Evolutionary conservation across 768 basidiomycete species (phyloP).

Genomic region (Tylopilus subfusipes): DNA sequence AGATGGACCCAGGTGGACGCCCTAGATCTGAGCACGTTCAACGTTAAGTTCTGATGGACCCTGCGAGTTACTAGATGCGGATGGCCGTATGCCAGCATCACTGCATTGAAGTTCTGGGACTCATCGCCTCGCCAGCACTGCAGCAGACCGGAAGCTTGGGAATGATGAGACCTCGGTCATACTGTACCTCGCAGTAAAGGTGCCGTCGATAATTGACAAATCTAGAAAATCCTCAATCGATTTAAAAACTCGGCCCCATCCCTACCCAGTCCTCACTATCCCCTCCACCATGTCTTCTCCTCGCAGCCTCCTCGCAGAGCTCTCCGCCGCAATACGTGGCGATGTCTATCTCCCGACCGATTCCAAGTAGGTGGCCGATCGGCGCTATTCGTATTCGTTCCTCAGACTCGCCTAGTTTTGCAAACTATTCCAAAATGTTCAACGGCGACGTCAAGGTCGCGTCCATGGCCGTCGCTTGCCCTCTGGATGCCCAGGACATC

Average conservation of each 20-base stretch:
- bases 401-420: constrained; percentile 21
- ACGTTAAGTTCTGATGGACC: constrained; percentile 9
- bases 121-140: constrained; percentile 16
- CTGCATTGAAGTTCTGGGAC: not conserved
- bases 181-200: not conserved
- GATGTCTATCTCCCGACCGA: constrained; percentile 44
- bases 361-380: constrained; percentile 33
- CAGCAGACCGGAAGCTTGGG: not conserved
- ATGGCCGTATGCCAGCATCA: constrained; percentile 6
- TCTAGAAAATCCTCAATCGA: not conserved
- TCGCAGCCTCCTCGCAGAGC: constrained; percentile 38
- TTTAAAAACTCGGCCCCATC: not conserved
- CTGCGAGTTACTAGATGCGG: constrained; percentile 6
- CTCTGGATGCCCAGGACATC: constrained; percentile 76
- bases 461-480: constrained; percentile 65
- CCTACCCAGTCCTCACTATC: constrained; percentile 5
- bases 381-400: not conserved
- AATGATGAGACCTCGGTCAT: not conserved
- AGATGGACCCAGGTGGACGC: no score
- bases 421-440: constrained; percentile 49
- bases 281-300: constrained; percentile 19
- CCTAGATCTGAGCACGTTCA: not conserved
- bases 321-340: constrained; percentile 45
- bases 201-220: constrained; percentile 9
- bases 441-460: constrained; percentile 68